Evolutionary conservation across 768 basidiomycete genomes (phyloP).

Genomic region (Suillus fuscotomentosus): DNA sequence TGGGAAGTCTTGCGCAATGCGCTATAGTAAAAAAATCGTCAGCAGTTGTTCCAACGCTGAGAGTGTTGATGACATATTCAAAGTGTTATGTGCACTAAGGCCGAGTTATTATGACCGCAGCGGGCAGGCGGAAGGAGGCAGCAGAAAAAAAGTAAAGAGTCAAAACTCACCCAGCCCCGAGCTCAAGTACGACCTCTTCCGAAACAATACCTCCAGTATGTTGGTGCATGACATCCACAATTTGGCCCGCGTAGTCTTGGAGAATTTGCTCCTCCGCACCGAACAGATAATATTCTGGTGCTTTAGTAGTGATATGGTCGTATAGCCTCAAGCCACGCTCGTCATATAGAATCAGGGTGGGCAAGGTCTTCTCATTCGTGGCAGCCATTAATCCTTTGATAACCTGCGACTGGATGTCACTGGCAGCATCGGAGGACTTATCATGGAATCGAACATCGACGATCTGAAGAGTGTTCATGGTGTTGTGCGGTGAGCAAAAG

Average conservation of each 20-base stretch:
- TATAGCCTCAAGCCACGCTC: constrained; percentile 83
- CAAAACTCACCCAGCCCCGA: constrained; percentile 86
- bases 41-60: constrained; percentile 1
- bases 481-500: not conserved
- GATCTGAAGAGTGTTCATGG: constrained; percentile 35
- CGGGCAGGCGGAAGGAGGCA: not conserved
- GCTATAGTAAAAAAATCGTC: constrained; percentile 35
- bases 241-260: constrained; percentile 66
- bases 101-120: not conserved
- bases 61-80: too few species aligned
- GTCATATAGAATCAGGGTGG: constrained; percentile 85
- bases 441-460: constrained; percentile 44
- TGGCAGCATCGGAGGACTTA: constrained; percentile 12
- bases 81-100: not conserved
- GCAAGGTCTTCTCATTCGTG: constrained; percentile 58
- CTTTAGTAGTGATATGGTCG: constrained; percentile 79
- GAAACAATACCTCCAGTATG: constrained; percentile 26
- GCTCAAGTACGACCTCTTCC: constrained; percentile 73
- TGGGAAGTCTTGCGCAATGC: constrained; percentile 88
- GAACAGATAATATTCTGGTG: constrained; percentile 88
- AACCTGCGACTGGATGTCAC: constrained; percentile 46
- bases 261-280: constrained; percentile 85
- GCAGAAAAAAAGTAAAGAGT: not conserved
- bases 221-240: constrained; percentile 69
- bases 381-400: constrained; percentile 55